Conservation (phyloP, 352 stramenopile genomes). For the Discostella stelligera region DNA sequence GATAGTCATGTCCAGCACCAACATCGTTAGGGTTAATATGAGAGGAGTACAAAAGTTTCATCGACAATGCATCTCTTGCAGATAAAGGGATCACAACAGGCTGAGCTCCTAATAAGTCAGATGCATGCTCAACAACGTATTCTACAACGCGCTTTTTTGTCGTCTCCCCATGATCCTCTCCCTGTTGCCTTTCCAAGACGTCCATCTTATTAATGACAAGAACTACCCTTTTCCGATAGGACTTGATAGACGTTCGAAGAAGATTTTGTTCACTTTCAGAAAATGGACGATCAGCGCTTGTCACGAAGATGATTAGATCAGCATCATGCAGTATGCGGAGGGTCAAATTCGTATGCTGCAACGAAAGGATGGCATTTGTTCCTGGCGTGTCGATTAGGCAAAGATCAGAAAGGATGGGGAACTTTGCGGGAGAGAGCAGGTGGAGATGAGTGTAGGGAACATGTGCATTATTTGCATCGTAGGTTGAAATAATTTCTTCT, state of each 20-base stretch:
- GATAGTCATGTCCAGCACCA: neutral
- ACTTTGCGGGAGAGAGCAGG: constrained; percentile 28
- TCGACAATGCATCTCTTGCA: constrained; percentile 45
- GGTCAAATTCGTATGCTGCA: constrained; percentile 71
- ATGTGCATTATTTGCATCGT: constrained; percentile 11
- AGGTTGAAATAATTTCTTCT: constrained; percentile 1
- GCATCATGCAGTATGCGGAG: constrained; percentile 68
- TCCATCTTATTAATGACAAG: constrained; percentile 83
- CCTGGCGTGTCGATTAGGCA: constrained; percentile 79
- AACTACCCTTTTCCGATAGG: constrained; percentile 71
- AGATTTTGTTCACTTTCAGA: constrained; percentile 68
- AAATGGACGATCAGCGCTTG: constrained; percentile 77
- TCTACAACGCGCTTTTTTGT: constrained; percentile 67
- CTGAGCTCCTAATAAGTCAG: constrained; percentile 66
- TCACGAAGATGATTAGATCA: constrained; percentile 81
- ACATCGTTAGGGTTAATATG: neutral
- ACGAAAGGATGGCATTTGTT: constrained; percentile 70
- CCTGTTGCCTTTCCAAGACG: constrained; percentile 59
- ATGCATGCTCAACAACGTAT: constrained; percentile 70
- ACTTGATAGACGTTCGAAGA: constrained; percentile 62
- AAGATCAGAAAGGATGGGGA: constrained; percentile 62
- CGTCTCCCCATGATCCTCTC: constrained; percentile 61
- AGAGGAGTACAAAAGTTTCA: constrained; percentile 38
- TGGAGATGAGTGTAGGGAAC: constrained; percentile 29
- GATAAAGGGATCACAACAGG: constrained; percentile 67